A percentile compares a stretch with the other conserved stretches of the same genome.
phyloP scores from a whole-genome alignment of 306 rosid genomes.

The Trichosanthes cucumerina region DNA sequence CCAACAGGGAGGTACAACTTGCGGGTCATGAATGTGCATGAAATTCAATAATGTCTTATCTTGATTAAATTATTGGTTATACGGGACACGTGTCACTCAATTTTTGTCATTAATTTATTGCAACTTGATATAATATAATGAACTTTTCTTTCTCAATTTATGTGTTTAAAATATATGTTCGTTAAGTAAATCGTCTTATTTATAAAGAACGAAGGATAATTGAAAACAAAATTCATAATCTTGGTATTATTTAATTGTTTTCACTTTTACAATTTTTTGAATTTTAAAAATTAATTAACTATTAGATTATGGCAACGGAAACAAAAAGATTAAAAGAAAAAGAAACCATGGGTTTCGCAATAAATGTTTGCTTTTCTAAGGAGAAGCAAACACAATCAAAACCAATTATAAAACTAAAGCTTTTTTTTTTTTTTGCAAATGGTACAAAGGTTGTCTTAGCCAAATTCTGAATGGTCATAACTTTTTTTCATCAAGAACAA shows the following conservation, averaged over 20 bases:
- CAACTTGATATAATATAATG: background rate
- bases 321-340: background rate
- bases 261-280: background rate
- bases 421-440: background rate
- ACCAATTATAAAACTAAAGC: background rate
- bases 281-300: background rate
- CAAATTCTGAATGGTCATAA: background rate
- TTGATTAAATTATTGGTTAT: background rate
- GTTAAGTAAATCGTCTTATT: background rate
- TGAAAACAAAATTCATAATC: background rate
- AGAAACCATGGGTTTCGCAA: background rate
- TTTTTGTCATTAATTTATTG: background rate
- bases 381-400: background rate
- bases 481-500: constrained; percentile 3
- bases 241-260: background rate
- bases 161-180: background rate
- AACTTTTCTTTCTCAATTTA: background rate
- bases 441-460: background rate
- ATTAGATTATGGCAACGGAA: background rate
- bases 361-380: background rate
- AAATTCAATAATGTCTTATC: background rate
- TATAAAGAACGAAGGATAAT: background rate
- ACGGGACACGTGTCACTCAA: background rate
- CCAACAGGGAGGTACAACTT: background rate
- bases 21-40: background rate